Evolutionary conservation across 1,139 yeast species (phyloP).

Genomic region (Candida albicans): DNA sequence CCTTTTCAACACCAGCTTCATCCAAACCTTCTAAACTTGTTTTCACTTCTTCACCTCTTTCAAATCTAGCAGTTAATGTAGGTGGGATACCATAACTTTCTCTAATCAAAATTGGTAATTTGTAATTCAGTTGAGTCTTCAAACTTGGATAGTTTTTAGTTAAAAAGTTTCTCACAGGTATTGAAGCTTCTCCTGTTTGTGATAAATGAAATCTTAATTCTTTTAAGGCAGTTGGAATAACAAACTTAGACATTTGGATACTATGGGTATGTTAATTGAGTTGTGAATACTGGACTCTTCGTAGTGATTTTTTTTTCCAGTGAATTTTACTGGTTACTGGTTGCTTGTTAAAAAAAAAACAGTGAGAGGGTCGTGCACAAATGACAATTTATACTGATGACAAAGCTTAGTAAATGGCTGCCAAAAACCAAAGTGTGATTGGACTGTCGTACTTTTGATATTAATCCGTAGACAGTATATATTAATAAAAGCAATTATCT

Average conservation of each 20-base stretch:
- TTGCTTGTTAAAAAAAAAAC: not conserved
- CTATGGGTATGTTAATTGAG: not conserved
- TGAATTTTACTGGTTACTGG: slow-evolving; percentile 8
- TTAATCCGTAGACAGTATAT: too few relatives aligned
- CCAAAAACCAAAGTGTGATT: not conserved
- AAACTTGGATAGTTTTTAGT: slow-evolving; percentile 59
- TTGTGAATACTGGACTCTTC: not conserved
- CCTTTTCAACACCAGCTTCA: slow-evolving; percentile 38
- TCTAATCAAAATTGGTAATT: slow-evolving; percentile 70
- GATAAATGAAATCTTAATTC: slow-evolving; percentile 81
- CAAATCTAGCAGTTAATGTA: slow-evolving; percentile 69
- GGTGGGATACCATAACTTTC: slow-evolving; percentile 76
- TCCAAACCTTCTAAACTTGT: slow-evolving; percentile 47
- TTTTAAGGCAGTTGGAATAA: slow-evolving; percentile 63
- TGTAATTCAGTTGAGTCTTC: slow-evolving; percentile 45
- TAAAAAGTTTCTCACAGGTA: slow-evolving; percentile 63
- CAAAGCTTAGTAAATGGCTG: slow-evolving; percentile 1
- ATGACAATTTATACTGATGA: not conserved
- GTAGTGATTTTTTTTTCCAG: slow-evolving; percentile 3
- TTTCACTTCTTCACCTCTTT: slow-evolving; percentile 45
- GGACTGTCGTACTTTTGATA: not conserved
- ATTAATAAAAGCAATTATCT: not conserved
- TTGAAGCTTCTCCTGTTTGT: slow-evolving; percentile 71
- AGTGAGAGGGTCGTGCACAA: not conserved
- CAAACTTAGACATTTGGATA: slow-evolving; percentile 54